Evolutionary conservation across 768 basidiomycete genomes (phyloP).

Genomic region (Suillus sp.): DNA sequence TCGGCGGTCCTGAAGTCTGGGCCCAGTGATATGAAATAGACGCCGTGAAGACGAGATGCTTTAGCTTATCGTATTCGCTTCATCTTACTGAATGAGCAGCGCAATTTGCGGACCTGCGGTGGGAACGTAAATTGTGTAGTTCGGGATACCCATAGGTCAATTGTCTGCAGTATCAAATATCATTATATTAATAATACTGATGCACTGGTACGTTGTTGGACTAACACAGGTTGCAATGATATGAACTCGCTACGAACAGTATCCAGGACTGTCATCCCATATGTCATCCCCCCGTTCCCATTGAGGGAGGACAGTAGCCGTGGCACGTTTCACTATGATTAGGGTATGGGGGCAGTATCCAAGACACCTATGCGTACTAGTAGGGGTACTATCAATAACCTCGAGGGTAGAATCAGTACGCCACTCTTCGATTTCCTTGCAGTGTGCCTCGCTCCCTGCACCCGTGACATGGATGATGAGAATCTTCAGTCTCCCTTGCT

Average conservation of each 20-base stretch:
- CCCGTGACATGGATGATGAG: conserved; percentile 19
- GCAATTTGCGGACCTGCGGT: neutral
- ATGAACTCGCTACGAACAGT: neutral
- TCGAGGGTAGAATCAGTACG: no score
- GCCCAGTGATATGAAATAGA: neutral
- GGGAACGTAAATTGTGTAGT: neutral
- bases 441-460: conserved; percentile 7
- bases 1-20: neutral
- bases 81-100: neutral
- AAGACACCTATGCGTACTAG: neutral
- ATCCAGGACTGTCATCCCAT: neutral
- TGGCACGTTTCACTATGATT: conserved; percentile 1
- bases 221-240: neutral
- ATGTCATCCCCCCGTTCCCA: conserved; percentile 1
- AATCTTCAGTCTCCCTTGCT: conserved; percentile 7
- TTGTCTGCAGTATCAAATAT: neutral
- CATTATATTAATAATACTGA: neutral
- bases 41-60: neutral
- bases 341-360: neutral
- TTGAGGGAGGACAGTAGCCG: neutral
- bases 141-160: neutral
- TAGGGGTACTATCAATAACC: neutral
- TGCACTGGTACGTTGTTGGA: neutral
- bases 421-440: conserved; percentile 18
- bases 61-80: neutral